Evolutionary conservation across 73 alveolate species (phyloP).

Genomic region (Diophrys appendiculata): DNA sequence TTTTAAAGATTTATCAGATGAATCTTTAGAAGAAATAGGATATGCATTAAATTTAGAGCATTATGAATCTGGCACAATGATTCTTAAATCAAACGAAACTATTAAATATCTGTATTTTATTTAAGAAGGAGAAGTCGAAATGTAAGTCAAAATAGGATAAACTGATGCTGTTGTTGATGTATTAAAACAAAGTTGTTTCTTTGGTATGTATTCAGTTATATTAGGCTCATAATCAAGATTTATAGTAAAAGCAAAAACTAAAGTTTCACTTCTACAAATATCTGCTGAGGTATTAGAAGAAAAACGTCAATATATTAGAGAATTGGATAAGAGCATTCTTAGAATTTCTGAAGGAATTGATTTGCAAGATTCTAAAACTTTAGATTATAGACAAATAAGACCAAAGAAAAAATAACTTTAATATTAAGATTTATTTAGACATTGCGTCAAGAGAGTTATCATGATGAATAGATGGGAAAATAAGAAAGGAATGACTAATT

Average conservation of each 20-base stretch:
- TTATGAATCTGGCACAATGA: neutral
- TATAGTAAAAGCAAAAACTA: neutral
- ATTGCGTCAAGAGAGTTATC: too few relatives aligned
- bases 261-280: neutral
- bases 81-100: neutral
- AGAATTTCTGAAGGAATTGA: too few relatives aligned
- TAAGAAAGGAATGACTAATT: too few relatives aligned
- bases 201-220: neutral
- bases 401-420: too few relatives aligned
- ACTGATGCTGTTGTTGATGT: neutral
- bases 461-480: too few relatives aligned
- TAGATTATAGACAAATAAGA: too few relatives aligned
- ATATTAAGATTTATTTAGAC: too few relatives aligned
- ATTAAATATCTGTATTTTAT: constrained; percentile 8
- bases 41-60: constrained; percentile 7
- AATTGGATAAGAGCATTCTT: too few relatives aligned
- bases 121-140: constrained; percentile 27
- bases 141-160: neutral
- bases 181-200: neutral
- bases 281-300: neutral
- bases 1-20: constrained; percentile 9
- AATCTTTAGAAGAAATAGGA: neutral
- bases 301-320: too few relatives aligned
- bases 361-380: too few relatives aligned
- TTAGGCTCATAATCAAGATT: neutral